Conservation (phyloP, 2,329 filamentous ascomycete species). For the Colletotrichum sp. region DNA sequence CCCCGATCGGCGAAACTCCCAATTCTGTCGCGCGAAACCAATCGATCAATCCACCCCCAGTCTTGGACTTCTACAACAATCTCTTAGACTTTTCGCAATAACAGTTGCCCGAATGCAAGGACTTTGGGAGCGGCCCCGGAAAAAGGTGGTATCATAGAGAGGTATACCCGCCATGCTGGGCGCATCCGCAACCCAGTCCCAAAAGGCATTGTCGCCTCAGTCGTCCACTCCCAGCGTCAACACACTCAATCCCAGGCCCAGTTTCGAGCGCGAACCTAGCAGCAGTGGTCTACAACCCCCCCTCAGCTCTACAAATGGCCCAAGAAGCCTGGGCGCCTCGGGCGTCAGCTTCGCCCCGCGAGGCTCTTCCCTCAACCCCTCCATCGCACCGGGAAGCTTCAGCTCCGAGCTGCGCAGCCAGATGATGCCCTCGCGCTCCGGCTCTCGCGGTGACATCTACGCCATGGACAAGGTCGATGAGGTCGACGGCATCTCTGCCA, state of each 20-base stretch:
- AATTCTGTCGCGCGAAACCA: neutral
- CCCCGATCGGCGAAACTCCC: neutral
- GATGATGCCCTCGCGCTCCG: conserved; percentile 68
- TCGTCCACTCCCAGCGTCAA: conserved; percentile 39
- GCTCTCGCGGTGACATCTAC: conserved; percentile 58
- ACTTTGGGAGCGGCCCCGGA: conserved; percentile 15
- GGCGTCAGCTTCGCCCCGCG: conserved; percentile 68
- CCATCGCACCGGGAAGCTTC: conserved; percentile 81
- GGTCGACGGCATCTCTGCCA: conserved; percentile 56
- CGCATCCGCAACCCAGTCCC: conserved; percentile 57
- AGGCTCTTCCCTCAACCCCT: conserved; percentile 72
- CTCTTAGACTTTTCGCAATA: neutral
- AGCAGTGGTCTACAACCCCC: conserved; percentile 49
- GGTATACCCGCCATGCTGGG: conserved; percentile 49
- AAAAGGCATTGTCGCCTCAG: conserved; percentile 53
- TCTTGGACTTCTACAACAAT: neutral
- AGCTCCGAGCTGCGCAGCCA: conserved; percentile 82
- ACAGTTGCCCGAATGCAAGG: conserved; percentile 21
- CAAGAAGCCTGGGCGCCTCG: conserved; percentile 55
- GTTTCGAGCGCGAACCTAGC: conserved; percentile 59
- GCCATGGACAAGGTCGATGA: conserved; percentile 66
- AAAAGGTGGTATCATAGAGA: conserved; percentile 22
- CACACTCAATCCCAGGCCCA: conserved; percentile 41
- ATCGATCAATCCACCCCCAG: neutral
- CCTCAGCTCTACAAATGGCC: conserved; percentile 23